These are phyloP conservation scores for Eutrema yunnanense DNA, from an alignment of 345 rosid genomes.

Conservation along the genomic window DNA sequence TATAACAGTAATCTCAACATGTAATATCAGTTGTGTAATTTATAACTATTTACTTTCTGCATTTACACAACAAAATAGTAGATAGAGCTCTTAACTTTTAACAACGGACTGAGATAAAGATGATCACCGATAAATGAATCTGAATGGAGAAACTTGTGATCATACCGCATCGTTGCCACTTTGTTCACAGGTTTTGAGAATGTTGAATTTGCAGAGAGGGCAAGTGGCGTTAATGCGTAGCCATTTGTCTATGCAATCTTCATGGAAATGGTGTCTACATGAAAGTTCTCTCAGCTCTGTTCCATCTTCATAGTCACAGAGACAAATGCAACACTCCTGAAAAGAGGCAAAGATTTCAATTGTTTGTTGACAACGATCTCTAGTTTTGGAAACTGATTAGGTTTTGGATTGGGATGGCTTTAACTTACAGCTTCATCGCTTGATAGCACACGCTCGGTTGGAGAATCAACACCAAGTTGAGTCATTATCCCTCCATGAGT, in stretches of 20 bases:
- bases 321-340: conserved; percentile 88
- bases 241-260: conserved; percentile 76
- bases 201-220: conserved; percentile 89
- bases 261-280: conserved; percentile 76
- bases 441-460: conserved; percentile 48
- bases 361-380: background rate
- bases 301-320: conserved; percentile 64
- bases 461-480: conserved; percentile 46
- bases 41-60: conserved; percentile 10
- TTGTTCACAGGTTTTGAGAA: conserved; percentile 42
- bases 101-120: background rate
- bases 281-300: conserved; percentile 64
- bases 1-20: too few relatives aligned
- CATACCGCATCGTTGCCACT: conserved; percentile 33
- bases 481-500: conserved; percentile 64
- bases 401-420: background rate
- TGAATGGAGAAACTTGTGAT: background rate
- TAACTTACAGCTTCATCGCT: conserved; percentile 74
- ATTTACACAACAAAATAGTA: conserved; percentile 15
- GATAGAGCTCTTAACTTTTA: background rate
- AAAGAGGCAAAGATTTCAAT: background rate
- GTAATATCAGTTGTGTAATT: background rate
- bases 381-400: background rate
- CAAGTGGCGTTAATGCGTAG: conserved; percentile 69
- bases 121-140: background rate